Percentiles rank a stretch among this genome's conserved stretches.
phyloP scores from a whole-genome alignment of 345 rosid genomes.

The Viola odorata region DNA sequence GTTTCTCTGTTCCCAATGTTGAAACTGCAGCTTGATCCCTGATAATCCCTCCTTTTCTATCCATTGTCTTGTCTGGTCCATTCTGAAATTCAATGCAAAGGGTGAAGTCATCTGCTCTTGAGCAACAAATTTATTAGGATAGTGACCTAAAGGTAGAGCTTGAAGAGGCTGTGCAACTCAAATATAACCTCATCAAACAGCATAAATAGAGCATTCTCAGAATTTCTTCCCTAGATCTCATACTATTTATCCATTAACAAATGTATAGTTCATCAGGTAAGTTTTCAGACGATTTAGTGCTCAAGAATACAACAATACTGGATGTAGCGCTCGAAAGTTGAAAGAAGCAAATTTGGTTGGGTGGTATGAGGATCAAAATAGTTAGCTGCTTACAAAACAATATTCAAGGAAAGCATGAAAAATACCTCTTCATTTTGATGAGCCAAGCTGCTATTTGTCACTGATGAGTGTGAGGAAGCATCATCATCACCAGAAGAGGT shows the following conservation, averaged over 20 bases:
- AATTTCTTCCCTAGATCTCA: too few species aligned
- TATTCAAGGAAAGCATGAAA: neutral
- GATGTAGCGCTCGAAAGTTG: slow-evolving; percentile 1
- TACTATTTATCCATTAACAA: too few species aligned
- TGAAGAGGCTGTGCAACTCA: slow-evolving; percentile 1
- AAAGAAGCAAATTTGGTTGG: neutral
- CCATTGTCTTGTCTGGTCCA: slow-evolving; percentile 24
- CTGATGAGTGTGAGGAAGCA: slow-evolving; percentile 73
- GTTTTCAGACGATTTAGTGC: too few species aligned
- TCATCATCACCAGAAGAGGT: slow-evolving; percentile 73
- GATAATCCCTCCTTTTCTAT: slow-evolving; percentile 19
- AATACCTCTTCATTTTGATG: slow-evolving; percentile 46
- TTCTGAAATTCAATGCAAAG: slow-evolving; percentile 43
- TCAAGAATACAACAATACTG: too few species aligned
- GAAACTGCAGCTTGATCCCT: slow-evolving; percentile 21
- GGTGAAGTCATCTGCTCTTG: slow-evolving; percentile 9
- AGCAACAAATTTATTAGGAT: neutral
- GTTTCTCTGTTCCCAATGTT: slow-evolving; percentile 21
- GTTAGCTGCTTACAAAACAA: neutral
- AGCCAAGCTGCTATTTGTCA: slow-evolving; percentile 42
- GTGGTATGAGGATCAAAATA: slow-evolving; percentile 1
- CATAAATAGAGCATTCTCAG: too few species aligned
- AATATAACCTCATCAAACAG: too few species aligned
- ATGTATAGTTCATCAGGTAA: too few species aligned
- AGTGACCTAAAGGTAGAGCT: neutral